These are phyloP conservation scores for Forsythia suspensa DNA, from an alignment of 257 asterid genomes.

Conservation along the genomic window DNA sequence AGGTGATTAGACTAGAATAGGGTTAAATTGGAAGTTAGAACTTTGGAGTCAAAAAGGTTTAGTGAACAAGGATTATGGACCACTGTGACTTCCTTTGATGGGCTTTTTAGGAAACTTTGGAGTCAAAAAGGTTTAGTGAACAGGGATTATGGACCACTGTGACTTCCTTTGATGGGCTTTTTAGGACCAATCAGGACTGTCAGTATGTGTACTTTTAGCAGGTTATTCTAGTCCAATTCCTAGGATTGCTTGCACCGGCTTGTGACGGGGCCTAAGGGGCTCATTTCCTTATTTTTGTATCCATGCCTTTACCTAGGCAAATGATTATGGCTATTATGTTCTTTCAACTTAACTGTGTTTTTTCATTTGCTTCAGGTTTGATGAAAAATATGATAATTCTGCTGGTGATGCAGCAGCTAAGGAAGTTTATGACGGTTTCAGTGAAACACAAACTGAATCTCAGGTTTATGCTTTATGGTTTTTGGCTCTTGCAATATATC, in stretches of 20 bases:
- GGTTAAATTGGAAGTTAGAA: background rate
- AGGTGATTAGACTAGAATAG: background rate
- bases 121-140: background rate
- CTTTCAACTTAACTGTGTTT: background rate
- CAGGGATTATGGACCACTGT: background rate
- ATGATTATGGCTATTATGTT: conserved; percentile 8
- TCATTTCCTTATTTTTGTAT: background rate
- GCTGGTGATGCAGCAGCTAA: conserved; percentile 40
- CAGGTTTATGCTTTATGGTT: conserved; percentile 56
- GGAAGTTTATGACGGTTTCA: conserved; percentile 63
- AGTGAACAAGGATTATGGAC: background rate
- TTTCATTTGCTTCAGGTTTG: conserved; percentile 48
- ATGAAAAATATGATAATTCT: conserved; percentile 46
- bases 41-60: background rate
- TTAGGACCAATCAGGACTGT: background rate
- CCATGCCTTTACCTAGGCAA: background rate
- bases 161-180: background rate
- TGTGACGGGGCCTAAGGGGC: background rate
- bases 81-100: background rate
- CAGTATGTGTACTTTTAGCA: background rate
- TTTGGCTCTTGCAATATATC: conserved; percentile 2
- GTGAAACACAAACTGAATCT: conserved; percentile 92
- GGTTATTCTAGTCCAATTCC: background rate
- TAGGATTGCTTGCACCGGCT: background rate
- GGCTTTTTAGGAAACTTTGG: background rate